phyloP scores from a whole-genome alignment of 1,284 basidiomycete genomes.

The Neotropicomus parvogracilis region DNA sequence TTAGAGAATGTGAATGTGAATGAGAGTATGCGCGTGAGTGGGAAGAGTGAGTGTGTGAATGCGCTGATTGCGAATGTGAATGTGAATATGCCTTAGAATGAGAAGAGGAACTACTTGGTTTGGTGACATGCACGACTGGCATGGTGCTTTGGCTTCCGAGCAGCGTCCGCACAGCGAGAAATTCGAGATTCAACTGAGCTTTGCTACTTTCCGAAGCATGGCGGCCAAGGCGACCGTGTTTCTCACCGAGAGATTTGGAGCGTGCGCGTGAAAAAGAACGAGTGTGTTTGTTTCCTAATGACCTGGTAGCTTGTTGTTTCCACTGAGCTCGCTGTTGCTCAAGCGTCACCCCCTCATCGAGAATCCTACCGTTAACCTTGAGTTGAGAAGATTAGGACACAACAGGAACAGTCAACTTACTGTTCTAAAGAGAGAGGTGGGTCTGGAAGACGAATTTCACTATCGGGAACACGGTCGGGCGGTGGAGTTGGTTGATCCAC shows the following conservation, averaged over 20 bases:
- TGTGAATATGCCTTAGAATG: conserved; percentile 30
- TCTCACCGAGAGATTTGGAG: conserved; percentile 55
- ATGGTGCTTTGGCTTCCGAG: conserved; percentile 58
- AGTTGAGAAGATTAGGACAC: conserved; percentile 1
- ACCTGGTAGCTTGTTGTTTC: conserved; percentile 58
- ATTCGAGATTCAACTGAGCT: conserved; percentile 43
- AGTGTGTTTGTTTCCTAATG: conserved; percentile 61
- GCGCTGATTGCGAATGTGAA: conserved; percentile 27
- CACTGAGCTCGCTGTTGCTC: conserved; percentile 61
- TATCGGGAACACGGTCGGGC: conserved; percentile 37
- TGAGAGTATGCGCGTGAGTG: conserved; percentile 38
- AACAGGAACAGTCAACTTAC: conserved; percentile 38
- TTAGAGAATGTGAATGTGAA: conserved; percentile 45
- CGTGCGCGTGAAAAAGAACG: conserved; percentile 60
- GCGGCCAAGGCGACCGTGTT: conserved; percentile 22
- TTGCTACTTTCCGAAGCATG: conserved; percentile 21
- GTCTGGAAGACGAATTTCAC: conserved; percentile 51
- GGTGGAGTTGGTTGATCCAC: conserved; percentile 17
- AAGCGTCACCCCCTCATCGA: conserved; percentile 58
- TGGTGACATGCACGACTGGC: conserved; percentile 42
- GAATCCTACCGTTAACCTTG: conserved; percentile 44
- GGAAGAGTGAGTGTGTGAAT: conserved; percentile 23
- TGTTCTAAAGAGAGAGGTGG: conserved; percentile 58
- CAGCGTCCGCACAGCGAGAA: conserved; percentile 57
- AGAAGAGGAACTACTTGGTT: conserved; percentile 17